A percentile compares a stretch with the other conserved stretches of the same genome.
Conservation (phyloP, 495 filamentous ascomycete genomes). For the Penicillium paxilli region DNA sequence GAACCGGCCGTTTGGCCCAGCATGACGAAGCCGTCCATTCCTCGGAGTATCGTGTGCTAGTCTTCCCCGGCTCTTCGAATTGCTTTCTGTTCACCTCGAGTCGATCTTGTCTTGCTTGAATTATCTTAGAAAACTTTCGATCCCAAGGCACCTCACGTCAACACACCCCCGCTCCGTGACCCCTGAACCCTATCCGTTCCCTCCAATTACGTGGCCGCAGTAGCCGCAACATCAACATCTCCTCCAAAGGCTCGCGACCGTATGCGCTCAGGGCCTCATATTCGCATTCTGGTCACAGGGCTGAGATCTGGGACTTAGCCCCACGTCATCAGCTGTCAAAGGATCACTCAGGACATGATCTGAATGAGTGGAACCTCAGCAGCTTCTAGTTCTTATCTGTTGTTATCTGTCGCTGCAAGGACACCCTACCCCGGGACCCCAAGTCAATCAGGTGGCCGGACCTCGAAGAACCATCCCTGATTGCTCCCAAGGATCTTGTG, state of each 20-base stretch:
- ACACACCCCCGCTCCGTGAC: conserved; percentile 7
- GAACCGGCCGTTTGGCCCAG: conserved; percentile 9
- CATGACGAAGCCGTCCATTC: conserved; percentile 26
- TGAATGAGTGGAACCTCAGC: conserved; percentile 14
- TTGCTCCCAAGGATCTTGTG: background rate
- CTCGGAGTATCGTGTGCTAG: conserved; percentile 2
- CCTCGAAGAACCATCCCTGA: conserved; percentile 2
- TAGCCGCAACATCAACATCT: conserved; percentile 5
- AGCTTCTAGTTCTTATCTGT: conserved; percentile 15
- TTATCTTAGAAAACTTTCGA: background rate
- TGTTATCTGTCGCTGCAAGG: conserved; percentile 16
- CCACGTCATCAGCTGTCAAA: background rate
- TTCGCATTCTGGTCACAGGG: background rate
- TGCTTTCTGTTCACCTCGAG: background rate
- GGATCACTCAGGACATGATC: background rate
- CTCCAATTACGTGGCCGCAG: conserved; percentile 18
- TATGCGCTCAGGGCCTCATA: conserved; percentile 2
- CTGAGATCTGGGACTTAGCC: conserved; percentile 1
- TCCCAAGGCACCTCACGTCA: background rate
- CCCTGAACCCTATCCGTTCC: conserved; percentile 7
- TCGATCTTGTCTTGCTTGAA: background rate
- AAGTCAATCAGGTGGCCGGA: conserved; percentile 3
- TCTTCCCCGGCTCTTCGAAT: conserved; percentile 5
- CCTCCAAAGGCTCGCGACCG: background rate
- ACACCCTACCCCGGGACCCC: background rate